Evolutionary conservation across 768 basidiomycete species (phyloP), one percentile per base, ranked within the genome.

Genomic region (Clathrus columnatus): DNA sequence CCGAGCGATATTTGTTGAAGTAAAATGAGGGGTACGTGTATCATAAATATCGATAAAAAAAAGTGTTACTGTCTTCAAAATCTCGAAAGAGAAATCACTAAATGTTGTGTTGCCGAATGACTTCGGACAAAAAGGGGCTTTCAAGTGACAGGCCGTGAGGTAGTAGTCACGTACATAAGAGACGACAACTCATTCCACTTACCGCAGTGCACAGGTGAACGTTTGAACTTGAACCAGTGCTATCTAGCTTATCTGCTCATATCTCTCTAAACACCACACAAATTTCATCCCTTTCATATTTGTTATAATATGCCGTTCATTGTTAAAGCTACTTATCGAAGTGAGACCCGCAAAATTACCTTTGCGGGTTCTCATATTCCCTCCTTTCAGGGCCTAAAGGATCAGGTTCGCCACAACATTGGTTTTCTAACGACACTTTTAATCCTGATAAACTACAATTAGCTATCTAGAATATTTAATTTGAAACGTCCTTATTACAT

Each of bases 391-490:
- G 73, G 85, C 59, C 73, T 90, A 41, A 75, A 74, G 62, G 69
- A 72, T 54, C 83, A 89, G 77, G 87, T 85, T 67, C 41, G 77
- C 67, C 48, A 26, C 24, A 1, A 7, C 1, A 17, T 57, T 28
- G 29, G 56, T 47, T 28, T 57, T 54, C 21, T 54, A 46, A 11
- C 20, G 14, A 21, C 30, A 20, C 18, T 47, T 56, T 56, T 32
- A 21, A 17, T 47, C 23, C 27, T 59, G 57, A 64, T 49, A 51
- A 32, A 48, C 32, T 68, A 67, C 67, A 66, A 70, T 54, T 60
- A 90, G 87, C 78, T 90, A 58, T 78, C 75, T 67, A 83, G 84
- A 60, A 73, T 87, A 57, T 88, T 89, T 64, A 79, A 81, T 61
- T 75, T 83, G 48, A 75, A 73, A 63, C 70, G 77, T 56, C 74